Evolutionary conservation across 352 stramenopile species (phyloP), one percentile per base, ranked within the genome.

Genomic region (Peronospora tabacina): DNA sequence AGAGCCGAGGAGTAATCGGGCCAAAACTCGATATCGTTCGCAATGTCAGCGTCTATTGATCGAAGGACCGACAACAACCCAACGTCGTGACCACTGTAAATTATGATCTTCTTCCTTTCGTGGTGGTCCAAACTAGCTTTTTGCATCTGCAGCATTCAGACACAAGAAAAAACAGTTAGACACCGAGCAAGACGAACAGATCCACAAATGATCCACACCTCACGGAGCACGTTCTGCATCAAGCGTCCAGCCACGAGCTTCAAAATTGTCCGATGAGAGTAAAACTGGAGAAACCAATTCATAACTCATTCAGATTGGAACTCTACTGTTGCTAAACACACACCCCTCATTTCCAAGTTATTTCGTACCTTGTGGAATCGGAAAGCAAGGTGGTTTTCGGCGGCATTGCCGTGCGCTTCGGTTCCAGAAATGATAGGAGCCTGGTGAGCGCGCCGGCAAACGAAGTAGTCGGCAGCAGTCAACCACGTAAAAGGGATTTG

Each of bases 71-170:
- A 78, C 15, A 93, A 61, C 39, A 93, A 57, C 15, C 79, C 88
- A 15, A 90, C 64, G 49, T 93, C 82, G 51, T 93, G 82, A 26
- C 82, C 82, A 42, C 79, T 90, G 68, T 90, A 93, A 17, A 90
- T 58, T 32, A 87, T 52, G 22, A 92, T 56, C 37, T 66, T 73
- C 55, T 84, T 82, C 38, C 46, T 65, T 43, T 68, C 57, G n/a
- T 12, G 30, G 44, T 71, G 49, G 12, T 61, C 61, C 41, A 26
- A 58, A 1, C 73, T 41, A 17, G 53, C 47, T 19, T 61, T 61
- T 58, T 83, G 50, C 63, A 86, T 83, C 72, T 73, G 37, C 11
- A 41, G 16, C 34, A 17, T 28, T n/a, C 15, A 26, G 42, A n/a
- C 13, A 8, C 1, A 41, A 49, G 20, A 22, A 9, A 47, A 36